These are phyloP conservation scores for Exophiala xenobiotica DNA, from an alignment of 2,329 filamentous ascomycete genomes.

Conservation along the genomic window DNA sequence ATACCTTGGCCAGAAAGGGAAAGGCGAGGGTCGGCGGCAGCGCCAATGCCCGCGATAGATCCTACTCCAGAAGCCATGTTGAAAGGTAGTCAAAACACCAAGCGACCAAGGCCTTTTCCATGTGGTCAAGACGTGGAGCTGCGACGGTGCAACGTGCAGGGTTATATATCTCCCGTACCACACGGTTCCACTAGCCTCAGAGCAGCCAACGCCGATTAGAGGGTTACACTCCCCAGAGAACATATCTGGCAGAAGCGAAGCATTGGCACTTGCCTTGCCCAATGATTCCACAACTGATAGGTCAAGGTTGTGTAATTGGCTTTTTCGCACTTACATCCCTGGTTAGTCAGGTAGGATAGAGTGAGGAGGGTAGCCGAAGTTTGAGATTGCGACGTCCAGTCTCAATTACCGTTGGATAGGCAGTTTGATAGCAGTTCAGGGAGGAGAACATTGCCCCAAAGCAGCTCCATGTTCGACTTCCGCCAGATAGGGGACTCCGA, in stretches of 20 bases:
- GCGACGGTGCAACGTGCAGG: not conserved
- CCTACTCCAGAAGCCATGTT: constrained; percentile 20
- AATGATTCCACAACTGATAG: constrained; percentile 5
- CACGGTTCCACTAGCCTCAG: not conserved
- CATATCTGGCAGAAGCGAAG: not conserved
- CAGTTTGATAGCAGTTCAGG: not conserved
- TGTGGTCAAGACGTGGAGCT: not conserved
- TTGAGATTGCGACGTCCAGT: constrained; percentile 17
- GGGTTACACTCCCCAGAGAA: not conserved
- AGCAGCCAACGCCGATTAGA: not conserved
- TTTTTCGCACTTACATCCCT: constrained; percentile 1
- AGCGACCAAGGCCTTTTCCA: not conserved
- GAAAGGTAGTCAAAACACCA: not conserved
- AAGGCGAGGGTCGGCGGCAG: constrained; percentile 19
- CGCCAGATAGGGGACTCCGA: not conserved
- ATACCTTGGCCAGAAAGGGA: constrained; percentile 8
- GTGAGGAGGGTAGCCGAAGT: not conserved
- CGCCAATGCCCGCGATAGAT: constrained; percentile 20
- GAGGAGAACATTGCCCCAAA: not conserved
- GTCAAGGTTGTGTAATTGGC: constrained; percentile 3
- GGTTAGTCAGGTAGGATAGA: constrained; percentile 2
- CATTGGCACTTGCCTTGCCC: not conserved
- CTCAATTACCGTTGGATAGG: not conserved
- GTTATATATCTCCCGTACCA: not conserved
- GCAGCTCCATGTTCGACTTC: constrained; percentile 3